Conservation (phyloP, 140 eudicot species). For the Cichorium intybus region DNA sequence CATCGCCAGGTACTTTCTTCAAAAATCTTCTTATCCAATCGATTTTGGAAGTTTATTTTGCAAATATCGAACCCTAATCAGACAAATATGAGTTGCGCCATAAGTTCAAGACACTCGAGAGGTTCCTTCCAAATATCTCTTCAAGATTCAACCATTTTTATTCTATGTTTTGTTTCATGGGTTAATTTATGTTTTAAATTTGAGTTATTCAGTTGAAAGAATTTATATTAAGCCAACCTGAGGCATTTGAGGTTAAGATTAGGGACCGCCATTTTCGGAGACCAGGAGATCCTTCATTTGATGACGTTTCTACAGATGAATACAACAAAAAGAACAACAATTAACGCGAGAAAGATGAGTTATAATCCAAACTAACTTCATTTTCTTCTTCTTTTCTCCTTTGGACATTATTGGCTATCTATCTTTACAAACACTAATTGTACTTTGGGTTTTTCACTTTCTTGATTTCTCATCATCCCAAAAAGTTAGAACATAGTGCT, state of each 20-base stretch:
- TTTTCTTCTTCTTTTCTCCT: not conserved
- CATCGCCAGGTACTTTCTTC: too few species aligned
- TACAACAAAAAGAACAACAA: constrained; percentile 18
- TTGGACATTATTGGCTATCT: constrained; percentile 13
- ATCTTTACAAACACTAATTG: too few species aligned
- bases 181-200: constrained; percentile 12
- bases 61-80: too few species aligned
- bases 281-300: constrained; percentile 85
- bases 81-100: too few species aligned
- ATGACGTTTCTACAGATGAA: constrained; percentile 50
- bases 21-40: too few species aligned
- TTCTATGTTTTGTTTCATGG: not conserved
- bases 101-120: constrained; percentile 81
- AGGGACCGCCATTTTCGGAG: constrained; percentile 76
- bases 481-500: not conserved
- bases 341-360: constrained; percentile 47
- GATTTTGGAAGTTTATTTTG: too few species aligned
- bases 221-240: constrained; percentile 69
- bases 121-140: constrained; percentile 41
- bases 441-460: constrained; percentile 4
- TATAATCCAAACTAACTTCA: constrained; percentile 19
- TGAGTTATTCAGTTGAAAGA: constrained; percentile 56
- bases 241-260: constrained; percentile 87
- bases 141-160: not conserved
- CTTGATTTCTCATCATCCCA: not conserved